Percentiles rank a stretch among this genome's conserved stretches.
Evolutionary conservation across 306 rosid species (phyloP).

Genomic region (Cucumis cinereus): DNA sequence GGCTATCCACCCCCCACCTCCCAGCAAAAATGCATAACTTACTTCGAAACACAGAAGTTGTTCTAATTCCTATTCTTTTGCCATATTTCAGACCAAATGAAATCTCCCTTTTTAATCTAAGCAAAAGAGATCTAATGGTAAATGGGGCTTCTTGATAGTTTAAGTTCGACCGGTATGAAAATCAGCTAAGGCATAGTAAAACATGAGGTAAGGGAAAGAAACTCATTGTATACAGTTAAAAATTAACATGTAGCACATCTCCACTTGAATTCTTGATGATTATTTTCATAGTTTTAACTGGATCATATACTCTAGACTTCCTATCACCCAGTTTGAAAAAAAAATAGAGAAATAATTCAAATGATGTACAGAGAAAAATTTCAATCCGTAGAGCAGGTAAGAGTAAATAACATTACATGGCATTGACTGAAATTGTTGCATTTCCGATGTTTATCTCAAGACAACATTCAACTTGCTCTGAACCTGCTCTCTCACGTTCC

Average conservation of each 20-base stretch:
- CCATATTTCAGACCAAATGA: background rate
- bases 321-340: background rate
- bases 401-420: conserved; percentile 1
- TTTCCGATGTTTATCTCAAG: conserved; percentile 16
- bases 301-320: background rate
- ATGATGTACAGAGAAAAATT: background rate
- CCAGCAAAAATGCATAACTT: background rate
- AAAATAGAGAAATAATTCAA: no score
- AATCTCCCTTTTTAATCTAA: background rate
- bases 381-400: background rate
- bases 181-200: background rate
- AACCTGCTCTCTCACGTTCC: conserved; percentile 27
- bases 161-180: background rate
- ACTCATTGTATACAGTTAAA: background rate
- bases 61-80: background rate
- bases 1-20: background rate
- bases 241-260: background rate
- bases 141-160: background rate
- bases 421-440: conserved; percentile 2
- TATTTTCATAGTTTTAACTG: background rate
- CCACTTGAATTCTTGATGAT: background rate
- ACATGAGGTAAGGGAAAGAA: background rate
- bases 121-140: background rate
- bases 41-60: background rate
- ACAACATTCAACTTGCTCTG: conserved; percentile 40